Percentiles rank a stretch among this genome's conserved stretches.
Evolutionary conservation across 2,329 filamentous ascomycete genomes (phyloP).

Genomic region (Xylariaceae sp.): DNA sequence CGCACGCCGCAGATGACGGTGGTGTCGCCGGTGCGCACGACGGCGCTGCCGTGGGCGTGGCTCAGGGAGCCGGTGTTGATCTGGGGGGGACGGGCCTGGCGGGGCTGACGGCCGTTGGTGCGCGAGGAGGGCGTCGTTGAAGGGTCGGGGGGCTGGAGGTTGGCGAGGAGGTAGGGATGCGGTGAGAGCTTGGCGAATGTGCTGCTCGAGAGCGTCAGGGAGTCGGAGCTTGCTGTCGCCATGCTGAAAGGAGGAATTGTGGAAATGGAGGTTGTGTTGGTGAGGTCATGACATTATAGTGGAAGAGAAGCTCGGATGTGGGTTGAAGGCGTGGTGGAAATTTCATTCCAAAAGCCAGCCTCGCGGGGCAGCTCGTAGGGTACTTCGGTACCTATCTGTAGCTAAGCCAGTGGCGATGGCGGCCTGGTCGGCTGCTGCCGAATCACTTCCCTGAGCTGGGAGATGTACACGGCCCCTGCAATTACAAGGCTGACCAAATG

Average conservation of each 20-base stretch:
- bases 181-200: conserved; percentile 89
- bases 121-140: conserved; percentile 54
- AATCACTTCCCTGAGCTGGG: too few species aligned
- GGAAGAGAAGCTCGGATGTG: too few species aligned
- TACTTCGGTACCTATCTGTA: too few species aligned
- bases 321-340: too few species aligned
- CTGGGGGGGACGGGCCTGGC: conserved; percentile 66
- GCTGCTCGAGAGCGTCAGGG: conserved; percentile 51
- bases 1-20: conserved; percentile 92
- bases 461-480: too few species aligned
- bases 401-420: too few species aligned
- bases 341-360: too few species aligned
- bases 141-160: conserved; percentile 60
- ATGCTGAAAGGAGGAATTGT: conserved; percentile 20
- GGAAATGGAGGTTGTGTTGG: not conserved
- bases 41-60: conserved; percentile 84
- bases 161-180: conserved; percentile 82
- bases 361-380: too few species aligned
- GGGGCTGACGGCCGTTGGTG: conserved; percentile 73
- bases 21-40: conserved; percentile 84
- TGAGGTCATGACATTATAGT: conserved; percentile 6
- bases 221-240: conserved; percentile 33
- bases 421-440: too few species aligned
- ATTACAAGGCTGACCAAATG: too few species aligned
- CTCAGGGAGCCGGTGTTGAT: conserved; percentile 81